Evolutionary conservation across 768 basidiomycete genomes (phyloP).

Genomic region (Phanerochaete sordida): DNA sequence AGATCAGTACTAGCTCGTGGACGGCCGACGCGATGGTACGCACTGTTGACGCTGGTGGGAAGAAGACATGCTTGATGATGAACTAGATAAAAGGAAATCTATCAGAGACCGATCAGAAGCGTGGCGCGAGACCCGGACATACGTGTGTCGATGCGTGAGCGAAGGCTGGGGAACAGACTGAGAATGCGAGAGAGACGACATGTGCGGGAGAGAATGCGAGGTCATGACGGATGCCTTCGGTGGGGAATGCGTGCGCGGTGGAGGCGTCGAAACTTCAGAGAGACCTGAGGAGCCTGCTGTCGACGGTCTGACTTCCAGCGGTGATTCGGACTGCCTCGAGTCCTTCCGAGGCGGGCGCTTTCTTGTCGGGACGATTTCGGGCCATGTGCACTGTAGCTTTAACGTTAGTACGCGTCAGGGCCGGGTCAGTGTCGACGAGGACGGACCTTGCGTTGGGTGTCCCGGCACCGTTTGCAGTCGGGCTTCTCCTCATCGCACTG

Average conservation of each 20-base stretch:
- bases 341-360: constrained; percentile 60
- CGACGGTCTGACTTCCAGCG: constrained; percentile 58
- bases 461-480: constrained; percentile 80
- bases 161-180: constrained; percentile 1
- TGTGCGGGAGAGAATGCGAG: not conserved
- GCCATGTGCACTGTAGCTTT: constrained; percentile 65
- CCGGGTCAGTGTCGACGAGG: not conserved
- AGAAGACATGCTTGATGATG: not conserved
- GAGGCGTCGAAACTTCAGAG: constrained; percentile 70
- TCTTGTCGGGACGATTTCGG: constrained; percentile 69
- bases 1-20: not conserved
- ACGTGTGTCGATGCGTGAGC: constrained; percentile 4
- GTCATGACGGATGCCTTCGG: constrained; percentile 35
- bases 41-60: not conserved
- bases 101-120: not conserved
- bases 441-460: constrained; percentile 78
- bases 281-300: constrained; percentile 73
- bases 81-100: not conserved
- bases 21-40: not conserved
- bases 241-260: constrained; percentile 64
- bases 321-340: constrained; percentile 36
- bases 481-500: constrained; percentile 93
- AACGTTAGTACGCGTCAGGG: not conserved
- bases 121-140: not conserved
- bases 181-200: not conserved